Evolutionary conservation across 306 rosid species (phyloP).

Genomic region (Fagus sylvatica): DNA sequence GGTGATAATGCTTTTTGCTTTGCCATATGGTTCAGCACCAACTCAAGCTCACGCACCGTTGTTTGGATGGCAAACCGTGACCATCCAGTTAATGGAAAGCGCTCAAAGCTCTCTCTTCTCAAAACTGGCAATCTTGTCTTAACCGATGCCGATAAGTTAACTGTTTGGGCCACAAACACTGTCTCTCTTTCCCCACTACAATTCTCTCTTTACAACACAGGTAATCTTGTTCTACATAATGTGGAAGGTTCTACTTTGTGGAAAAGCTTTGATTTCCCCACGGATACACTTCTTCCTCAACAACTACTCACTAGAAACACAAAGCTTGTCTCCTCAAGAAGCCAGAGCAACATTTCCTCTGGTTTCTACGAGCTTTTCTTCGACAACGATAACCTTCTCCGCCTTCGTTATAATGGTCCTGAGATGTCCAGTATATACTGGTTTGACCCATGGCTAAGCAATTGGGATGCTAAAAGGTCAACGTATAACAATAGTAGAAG

Average conservation of each 20-base stretch:
- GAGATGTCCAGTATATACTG: slow-evolving; percentile 27
- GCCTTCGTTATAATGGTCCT: slow-evolving; percentile 28
- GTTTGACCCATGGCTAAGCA: slow-evolving; percentile 16
- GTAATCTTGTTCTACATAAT: slow-evolving; percentile 40
- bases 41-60: neutral
- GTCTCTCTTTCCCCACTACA: neutral
- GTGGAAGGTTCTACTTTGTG: slow-evolving; percentile 24
- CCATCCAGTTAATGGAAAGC: slow-evolving; percentile 40
- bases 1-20: slow-evolving; percentile 49
- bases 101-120: slow-evolving; percentile 43
- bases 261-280: slow-evolving; percentile 50
- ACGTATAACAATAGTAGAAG: slow-evolving; percentile 15
- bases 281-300: slow-evolving; percentile 46
- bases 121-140: slow-evolving; percentile 40
- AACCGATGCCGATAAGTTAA: slow-evolving; percentile 24
- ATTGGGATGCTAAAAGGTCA: slow-evolving; percentile 15
- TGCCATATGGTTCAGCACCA: slow-evolving; percentile 37
- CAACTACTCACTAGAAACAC: slow-evolving; percentile 32
- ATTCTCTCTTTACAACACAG: slow-evolving; percentile 29
- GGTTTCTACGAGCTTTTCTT: slow-evolving; percentile 38
- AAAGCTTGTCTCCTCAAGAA: slow-evolving; percentile 30
- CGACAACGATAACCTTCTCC: slow-evolving; percentile 23
- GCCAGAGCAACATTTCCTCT: slow-evolving; percentile 12
- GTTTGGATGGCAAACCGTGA: slow-evolving; percentile 55
- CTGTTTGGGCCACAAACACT: slow-evolving; percentile 34